Evolutionary conservation across 805 yeast genomes (phyloP), one percentile per base, ranked within the genome.

Genomic region (Candida sithepensis): DNA sequence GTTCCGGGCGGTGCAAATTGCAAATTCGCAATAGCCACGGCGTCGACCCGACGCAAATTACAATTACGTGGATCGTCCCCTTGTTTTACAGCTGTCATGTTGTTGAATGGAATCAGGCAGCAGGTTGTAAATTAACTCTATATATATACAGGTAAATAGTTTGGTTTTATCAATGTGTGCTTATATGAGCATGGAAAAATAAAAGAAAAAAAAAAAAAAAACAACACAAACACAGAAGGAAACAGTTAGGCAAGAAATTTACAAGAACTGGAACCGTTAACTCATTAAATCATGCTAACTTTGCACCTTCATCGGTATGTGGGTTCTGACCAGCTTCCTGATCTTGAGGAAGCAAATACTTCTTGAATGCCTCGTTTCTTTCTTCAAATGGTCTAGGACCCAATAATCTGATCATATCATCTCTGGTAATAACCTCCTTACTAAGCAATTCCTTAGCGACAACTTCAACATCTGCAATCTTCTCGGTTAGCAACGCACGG

Each of bases 381-480:
- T 90, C 96, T 20, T 88, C 85, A 75, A 85, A 94, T 12, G 96
- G 97, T 52, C 99, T 78, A 64, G 85, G 85, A 12, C 99, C 99
- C 42, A 94, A 69, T 45, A 94, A 65, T 45, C 87, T 75, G 49
- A 91, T 82, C 95, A 94, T 89, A 63, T 94, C 99, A 58, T 88
- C 95, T 66, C 99, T 81, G 3, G 96, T 88, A 23, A 94, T 76
- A 14, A 89, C 96, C 67, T 94, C 99, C 66, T 92, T 90, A 46
- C 75, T 69, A 60, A 92, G 77, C 52, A 94, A 73, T 58, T 88
- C 89, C 64, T 91, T 85, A 0, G 99, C 99, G 37, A 95, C 91
- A 52, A 79, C 72, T 53, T 82, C 91, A 34, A 94, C 89, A 50
- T 85, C 94, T 4, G 72, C 76, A n/a, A 82, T 61, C 63, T 86